Conservation (phyloP, 2,329 filamentous ascomycete genomes). For the Cryoendolithus antarcticus region DNA sequence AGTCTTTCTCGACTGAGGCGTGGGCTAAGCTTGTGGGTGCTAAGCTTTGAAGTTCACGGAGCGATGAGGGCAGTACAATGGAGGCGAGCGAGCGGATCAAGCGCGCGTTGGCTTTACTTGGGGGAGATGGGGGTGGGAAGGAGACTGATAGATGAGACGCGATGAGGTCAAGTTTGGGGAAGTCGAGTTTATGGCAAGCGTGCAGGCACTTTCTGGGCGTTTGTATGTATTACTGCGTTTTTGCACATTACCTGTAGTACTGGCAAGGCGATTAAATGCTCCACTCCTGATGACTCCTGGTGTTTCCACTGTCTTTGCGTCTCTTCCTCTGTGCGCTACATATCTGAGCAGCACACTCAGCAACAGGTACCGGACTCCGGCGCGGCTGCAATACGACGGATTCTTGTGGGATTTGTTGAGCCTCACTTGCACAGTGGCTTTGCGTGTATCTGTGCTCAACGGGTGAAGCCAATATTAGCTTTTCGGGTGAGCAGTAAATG, state of each 20-base stretch:
- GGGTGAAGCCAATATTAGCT: too few relatives aligned
- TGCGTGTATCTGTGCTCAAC: too few relatives aligned
- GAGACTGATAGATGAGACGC: constrained; percentile 1
- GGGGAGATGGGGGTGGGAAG: constrained; percentile 16
- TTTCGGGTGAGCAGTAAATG: too few relatives aligned
- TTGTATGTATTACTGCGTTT: not conserved
- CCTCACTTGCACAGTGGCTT: too few relatives aligned
- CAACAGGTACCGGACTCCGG: too few relatives aligned
- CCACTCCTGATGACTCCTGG: too few relatives aligned
- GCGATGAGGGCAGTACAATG: not conserved
- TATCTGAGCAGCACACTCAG: too few relatives aligned
- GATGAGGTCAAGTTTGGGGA: not conserved
- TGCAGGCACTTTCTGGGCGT: not conserved
- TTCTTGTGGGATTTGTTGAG: too few relatives aligned
- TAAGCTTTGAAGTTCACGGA: constrained; percentile 56
- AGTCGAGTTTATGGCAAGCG: not conserved
- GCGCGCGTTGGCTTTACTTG: constrained; percentile 13
- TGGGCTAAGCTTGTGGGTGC: constrained; percentile 87
- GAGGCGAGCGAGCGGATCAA: constrained; percentile 3
- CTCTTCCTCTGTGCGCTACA: too few relatives aligned
- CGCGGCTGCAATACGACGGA: too few relatives aligned
- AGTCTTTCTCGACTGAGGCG: constrained; percentile 96
- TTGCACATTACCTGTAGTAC: not conserved
- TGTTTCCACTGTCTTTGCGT: too few relatives aligned
- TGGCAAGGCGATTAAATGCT: too few relatives aligned